Conservation (phyloP, 345 rosid species). For the Populus alba region DNA sequence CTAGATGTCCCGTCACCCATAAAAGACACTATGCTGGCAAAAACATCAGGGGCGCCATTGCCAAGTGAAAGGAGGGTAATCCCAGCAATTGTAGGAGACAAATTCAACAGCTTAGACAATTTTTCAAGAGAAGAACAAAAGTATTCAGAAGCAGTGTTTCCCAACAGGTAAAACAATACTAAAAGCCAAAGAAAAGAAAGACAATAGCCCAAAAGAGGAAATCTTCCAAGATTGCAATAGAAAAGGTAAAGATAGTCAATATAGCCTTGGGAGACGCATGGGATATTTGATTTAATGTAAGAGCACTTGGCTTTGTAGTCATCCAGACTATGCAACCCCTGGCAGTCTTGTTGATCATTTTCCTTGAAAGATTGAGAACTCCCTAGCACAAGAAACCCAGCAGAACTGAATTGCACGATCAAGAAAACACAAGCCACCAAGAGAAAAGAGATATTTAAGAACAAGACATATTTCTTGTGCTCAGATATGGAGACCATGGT, state of each 20-base stretch:
- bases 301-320: slow-evolving; percentile 45
- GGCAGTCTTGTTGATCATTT: slow-evolving; percentile 28
- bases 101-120: slow-evolving; percentile 55
- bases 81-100: slow-evolving; percentile 86
- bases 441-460: slow-evolving; percentile 46
- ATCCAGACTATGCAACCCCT: slow-evolving; percentile 26
- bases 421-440: slow-evolving; percentile 35
- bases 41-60: slow-evolving; percentile 87
- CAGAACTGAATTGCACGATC: slow-evolving; percentile 14
- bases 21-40: slow-evolving; percentile 71
- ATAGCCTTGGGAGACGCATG: slow-evolving; percentile 67
- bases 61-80: slow-evolving; percentile 91
- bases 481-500: slow-evolving; percentile 9
- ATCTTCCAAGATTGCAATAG: slow-evolving; percentile 61
- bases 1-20: slow-evolving; percentile 50
- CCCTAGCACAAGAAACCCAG: slow-evolving; percentile 15
- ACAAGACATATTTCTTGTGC: slow-evolving; percentile 21
- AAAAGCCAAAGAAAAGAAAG: slow-evolving; percentile 62
- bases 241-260: slow-evolving; percentile 62
- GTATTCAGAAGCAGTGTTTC: slow-evolving; percentile 87
- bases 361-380: slow-evolving; percentile 22
- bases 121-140: slow-evolving; percentile 82
- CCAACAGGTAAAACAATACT: slow-evolving; percentile 72
- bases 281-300: slow-evolving; percentile 17
- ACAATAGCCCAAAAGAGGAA: slow-evolving; percentile 49